A percentile compares a stretch with the other conserved stretches of the same genome.
These are phyloP conservation scores for Ustilago crameri DNA, from an alignment of 1,284 basidiomycete species.

Conservation along the genomic window DNA sequence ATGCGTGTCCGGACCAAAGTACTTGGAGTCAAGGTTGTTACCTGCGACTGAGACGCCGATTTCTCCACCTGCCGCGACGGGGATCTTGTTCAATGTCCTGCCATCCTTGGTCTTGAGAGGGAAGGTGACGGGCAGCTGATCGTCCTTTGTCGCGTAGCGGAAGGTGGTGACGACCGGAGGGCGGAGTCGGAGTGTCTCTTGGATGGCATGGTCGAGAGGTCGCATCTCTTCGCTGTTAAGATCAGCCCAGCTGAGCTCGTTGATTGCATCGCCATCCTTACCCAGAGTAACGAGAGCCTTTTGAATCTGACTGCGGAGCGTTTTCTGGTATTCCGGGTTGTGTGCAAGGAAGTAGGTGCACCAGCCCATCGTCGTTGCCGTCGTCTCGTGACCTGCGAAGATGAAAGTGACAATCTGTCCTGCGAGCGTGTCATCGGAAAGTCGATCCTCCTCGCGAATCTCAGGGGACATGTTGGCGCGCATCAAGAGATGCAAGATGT, in stretches of 20 bases:
- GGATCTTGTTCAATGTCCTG: conserved; percentile 52
- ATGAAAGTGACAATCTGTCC: conserved; percentile 62
- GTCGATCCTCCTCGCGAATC: conserved; percentile 34
- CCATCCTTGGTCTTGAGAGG: conserved; percentile 52
- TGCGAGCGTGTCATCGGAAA: conserved; percentile 50
- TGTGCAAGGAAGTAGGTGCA: conserved; percentile 55
- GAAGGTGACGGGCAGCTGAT: conserved; percentile 59
- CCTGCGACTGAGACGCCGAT: conserved; percentile 48
- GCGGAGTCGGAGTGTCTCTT: conserved; percentile 58
- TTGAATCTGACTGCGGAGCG: conserved; percentile 50
- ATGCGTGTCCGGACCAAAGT: conserved; percentile 59
- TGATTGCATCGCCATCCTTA: conserved; percentile 43
- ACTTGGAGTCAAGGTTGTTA: conserved; percentile 37
- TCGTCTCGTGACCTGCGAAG: conserved; percentile 66
- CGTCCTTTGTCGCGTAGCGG: conserved; percentile 51
- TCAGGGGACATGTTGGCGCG: conserved; percentile 52
- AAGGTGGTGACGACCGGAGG: conserved; percentile 56
- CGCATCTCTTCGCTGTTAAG: conserved; percentile 51
- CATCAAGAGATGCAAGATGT: conserved; percentile 50
- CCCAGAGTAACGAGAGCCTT: conserved; percentile 19
- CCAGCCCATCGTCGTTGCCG: conserved; percentile 58
- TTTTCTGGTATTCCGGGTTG: conserved; percentile 44
- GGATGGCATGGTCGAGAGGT: conserved; percentile 57
- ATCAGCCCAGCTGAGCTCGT: conserved; percentile 48
- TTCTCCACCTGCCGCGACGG: conserved; percentile 37